phyloP scores from a whole-genome alignment of 2,329 filamentous ascomycete genomes.

The Ilyonectria robusta region DNA sequence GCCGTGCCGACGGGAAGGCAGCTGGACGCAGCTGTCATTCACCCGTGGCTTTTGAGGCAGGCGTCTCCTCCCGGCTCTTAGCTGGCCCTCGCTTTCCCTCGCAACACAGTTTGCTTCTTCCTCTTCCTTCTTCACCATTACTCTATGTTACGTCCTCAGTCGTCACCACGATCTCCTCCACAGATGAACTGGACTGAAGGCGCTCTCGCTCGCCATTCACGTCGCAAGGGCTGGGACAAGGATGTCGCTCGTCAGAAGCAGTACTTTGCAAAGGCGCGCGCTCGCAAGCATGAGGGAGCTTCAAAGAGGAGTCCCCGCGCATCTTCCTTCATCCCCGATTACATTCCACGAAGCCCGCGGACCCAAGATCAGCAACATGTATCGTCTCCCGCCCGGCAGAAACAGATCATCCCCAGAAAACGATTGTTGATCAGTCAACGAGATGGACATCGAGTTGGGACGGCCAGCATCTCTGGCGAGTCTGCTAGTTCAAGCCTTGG shows the following conservation, averaged over 20 bases:
- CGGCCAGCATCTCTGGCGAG: background rate
- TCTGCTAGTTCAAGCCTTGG: background rate
- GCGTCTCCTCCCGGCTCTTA: background rate
- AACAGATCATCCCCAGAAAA: slow-evolving; percentile 25
- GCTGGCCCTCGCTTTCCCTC: background rate
- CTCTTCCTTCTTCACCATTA: background rate
- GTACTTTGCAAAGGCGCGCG: slow-evolving; percentile 56
- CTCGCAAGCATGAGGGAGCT: slow-evolving; percentile 35
- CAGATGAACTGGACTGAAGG: slow-evolving; percentile 62
- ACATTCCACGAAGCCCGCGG: slow-evolving; percentile 36
- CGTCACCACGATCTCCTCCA: slow-evolving; percentile 3
- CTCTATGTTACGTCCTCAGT: background rate
- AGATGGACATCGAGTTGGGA: background rate
- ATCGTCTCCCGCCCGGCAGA: slow-evolving; percentile 18
- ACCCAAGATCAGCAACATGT: background rate
- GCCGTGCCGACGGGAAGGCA: background rate
- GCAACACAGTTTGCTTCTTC: background rate
- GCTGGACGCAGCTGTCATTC: background rate
- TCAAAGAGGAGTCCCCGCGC: slow-evolving; percentile 16
- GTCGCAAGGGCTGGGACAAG: slow-evolving; percentile 51
- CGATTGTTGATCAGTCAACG: slow-evolving; percentile 29
- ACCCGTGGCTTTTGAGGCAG: background rate
- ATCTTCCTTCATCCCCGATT: slow-evolving; percentile 47
- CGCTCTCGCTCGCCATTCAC: slow-evolving; percentile 54
- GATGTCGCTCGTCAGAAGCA: slow-evolving; percentile 55